phyloP scores from a whole-genome alignment of 306 rosid genomes.

The Quercus glauca region DNA sequence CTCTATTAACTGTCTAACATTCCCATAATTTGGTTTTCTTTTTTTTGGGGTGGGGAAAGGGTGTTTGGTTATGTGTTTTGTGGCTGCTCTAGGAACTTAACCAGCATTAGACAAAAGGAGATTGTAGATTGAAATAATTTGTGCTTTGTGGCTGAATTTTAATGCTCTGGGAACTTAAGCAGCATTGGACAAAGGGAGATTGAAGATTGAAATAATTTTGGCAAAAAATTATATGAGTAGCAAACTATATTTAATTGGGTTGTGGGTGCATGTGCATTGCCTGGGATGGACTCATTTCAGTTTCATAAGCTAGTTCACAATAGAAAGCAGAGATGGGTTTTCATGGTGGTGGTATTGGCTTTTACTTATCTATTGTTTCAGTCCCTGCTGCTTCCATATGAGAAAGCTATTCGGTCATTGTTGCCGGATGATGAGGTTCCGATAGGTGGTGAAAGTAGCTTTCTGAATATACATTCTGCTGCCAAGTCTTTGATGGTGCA shows the following conservation, averaged over 20 bases:
- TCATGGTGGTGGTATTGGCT: constrained; percentile 56
- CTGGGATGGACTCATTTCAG: constrained; percentile 32
- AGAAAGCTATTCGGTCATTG: constrained; percentile 57
- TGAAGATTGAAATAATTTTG: constrained; percentile 22
- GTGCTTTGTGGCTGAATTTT: constrained; percentile 7
- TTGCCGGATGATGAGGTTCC: constrained; percentile 30
- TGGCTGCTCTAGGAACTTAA: constrained; percentile 19
- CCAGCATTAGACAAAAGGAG: constrained; percentile 19
- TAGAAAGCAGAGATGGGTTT: constrained; percentile 53
- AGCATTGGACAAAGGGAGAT: constrained; percentile 8
- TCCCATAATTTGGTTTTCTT: no score
- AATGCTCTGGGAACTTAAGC: constrained; percentile 26
- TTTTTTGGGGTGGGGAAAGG: no score
- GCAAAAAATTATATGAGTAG: constrained; percentile 8
- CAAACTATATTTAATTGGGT: constrained; percentile 8
- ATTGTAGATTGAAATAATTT: constrained; percentile 18
- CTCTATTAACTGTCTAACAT: no score
- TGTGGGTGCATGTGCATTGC: constrained; percentile 10
- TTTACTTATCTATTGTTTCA: constrained; percentile 62
- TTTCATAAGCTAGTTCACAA: constrained; percentile 36
- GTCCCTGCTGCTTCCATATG: constrained; percentile 68
- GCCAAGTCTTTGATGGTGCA: constrained; percentile 41
- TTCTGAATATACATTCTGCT: constrained; percentile 28
- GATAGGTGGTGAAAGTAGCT: constrained; percentile 4
- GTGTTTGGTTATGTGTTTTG: constrained; percentile 1